These are phyloP conservation scores for Ambrosia hybrid DNA, from an alignment of 140 eudicot species.

Conservation along the genomic window DNA sequence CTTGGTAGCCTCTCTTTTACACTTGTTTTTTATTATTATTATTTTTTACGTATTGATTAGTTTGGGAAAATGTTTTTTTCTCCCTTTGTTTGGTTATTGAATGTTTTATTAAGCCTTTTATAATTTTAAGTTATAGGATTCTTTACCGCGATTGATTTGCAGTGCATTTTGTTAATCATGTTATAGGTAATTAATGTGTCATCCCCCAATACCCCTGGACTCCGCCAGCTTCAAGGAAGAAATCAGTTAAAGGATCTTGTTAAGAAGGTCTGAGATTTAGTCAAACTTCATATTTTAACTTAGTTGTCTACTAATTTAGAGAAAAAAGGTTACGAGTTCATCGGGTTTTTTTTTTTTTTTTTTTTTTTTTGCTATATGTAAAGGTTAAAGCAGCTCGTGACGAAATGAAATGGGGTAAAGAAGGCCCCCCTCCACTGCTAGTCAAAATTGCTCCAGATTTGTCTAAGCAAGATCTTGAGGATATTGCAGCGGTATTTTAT, in stretches of 20 bases:
- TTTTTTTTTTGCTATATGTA: constrained; percentile 13
- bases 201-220: constrained; percentile 98
- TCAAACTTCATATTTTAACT: not conserved
- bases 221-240: constrained; percentile 96
- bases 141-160: constrained; percentile 7
- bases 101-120: not conserved
- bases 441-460: constrained; percentile 98
- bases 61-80: not conserved
- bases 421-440: constrained; percentile 95
- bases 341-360: too few species aligned
- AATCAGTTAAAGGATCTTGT: constrained; percentile 93
- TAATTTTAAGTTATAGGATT: too few species aligned
- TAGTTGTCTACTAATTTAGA: not conserved
- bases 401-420: constrained; percentile 97
- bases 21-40: constrained; percentile 7
- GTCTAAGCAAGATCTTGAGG: constrained; percentile 95
- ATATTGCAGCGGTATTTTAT: constrained; percentile 81
- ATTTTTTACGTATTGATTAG: not conserved
- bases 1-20: constrained; percentile 58
- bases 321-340: not conserved
- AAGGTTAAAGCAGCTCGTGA: constrained; percentile 98
- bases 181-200: constrained; percentile 80
- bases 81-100: not conserved
- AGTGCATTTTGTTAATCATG: not conserved
- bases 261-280: constrained; percentile 55